Base-by-base conservation (phyloP, 495 filamentous ascomycete species). In the Physcia stellaris region DNA sequence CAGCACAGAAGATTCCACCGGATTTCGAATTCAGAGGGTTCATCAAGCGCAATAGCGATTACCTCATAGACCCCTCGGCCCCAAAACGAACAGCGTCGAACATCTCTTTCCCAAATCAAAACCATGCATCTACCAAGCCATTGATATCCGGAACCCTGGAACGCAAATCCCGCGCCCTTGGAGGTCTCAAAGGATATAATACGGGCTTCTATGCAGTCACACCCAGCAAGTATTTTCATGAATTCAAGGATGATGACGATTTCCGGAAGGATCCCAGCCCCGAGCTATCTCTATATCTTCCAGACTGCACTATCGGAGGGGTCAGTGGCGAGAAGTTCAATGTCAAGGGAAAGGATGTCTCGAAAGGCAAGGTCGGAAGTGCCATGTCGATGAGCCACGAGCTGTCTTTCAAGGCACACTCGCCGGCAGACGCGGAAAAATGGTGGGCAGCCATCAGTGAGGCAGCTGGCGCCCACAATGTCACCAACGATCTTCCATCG, bases 11-110 rank as follows among this genome's bases (percentile, higher is more conserved):
- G n/a, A 74, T 96, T 35, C 81, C 86, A 1, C 70, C 72, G n/a
- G 81, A 94, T 47, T 90, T 92, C 39, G 90, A 98, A 59, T 98
- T 86, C 85, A 71, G 80, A 35, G 76, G 75, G 43, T 98, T 98
- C 60, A 50, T 77, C 23, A 56, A 67, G 31, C 74, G 83, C 47
- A 80, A 79, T 51, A 66, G 63, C 41, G 58, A 73, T 43, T 58
- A 74, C 13, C 77, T 98, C n/a, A 78, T 94, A 55, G 71, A 94
- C 58, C 81, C 86, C 1, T 72, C 75, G 38, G 65, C 74, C 3
- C 73, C 83, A 0, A 73, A 80, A 3, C 76, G 90, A 36, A 68
- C 68, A 22, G 64, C 93, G 19, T 68, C 77, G 9, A 66, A 69
- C 45, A 77, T 94, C 50, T 60, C 60, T 24, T 96, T 93, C 67